phyloP scores from a whole-genome alignment of 257 asterid species.

The Forsythia viridissima region DNA sequence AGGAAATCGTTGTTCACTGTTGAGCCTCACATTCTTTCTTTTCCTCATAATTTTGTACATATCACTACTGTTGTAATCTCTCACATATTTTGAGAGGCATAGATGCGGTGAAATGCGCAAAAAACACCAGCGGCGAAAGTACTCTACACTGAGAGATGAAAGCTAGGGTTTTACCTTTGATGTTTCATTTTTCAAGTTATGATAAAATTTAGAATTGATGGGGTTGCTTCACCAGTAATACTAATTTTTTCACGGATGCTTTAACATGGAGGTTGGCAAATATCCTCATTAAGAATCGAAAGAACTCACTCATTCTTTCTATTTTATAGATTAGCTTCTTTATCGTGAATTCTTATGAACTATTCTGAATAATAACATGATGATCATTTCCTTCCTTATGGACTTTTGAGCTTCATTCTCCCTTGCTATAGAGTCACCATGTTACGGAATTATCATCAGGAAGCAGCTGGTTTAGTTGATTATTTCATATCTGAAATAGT shows the following conservation, averaged over 20 bases:
- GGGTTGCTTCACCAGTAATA: not conserved
- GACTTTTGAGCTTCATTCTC: not conserved
- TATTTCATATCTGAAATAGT: constrained; percentile 5
- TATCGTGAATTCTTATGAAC: not conserved
- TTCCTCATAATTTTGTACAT: not conserved
- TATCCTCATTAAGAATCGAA: not conserved
- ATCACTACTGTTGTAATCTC: not conserved
- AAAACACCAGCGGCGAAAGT: not conserved
- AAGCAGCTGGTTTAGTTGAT: constrained; percentile 10
- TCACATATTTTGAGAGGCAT: not conserved
- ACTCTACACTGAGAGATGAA: not conserved
- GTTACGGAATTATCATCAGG: not conserved
- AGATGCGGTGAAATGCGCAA: not conserved
- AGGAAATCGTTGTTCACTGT: not conserved
- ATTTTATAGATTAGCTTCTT: constrained; percentile 6
- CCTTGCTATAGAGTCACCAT: not conserved
- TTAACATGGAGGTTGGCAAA: not conserved
- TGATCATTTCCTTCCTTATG: not conserved
- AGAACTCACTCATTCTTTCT: constrained; percentile 4
- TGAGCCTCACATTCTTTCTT: not conserved
- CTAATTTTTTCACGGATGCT: constrained; percentile 8
- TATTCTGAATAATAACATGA: constrained; percentile 7
- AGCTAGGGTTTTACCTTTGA: not conserved
- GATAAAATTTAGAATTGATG: constrained; percentile 2
- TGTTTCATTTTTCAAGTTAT: constrained; percentile 1